Evolutionary conservation across 768 basidiomycete species (phyloP).

Genomic region (Galerina marginata): DNA sequence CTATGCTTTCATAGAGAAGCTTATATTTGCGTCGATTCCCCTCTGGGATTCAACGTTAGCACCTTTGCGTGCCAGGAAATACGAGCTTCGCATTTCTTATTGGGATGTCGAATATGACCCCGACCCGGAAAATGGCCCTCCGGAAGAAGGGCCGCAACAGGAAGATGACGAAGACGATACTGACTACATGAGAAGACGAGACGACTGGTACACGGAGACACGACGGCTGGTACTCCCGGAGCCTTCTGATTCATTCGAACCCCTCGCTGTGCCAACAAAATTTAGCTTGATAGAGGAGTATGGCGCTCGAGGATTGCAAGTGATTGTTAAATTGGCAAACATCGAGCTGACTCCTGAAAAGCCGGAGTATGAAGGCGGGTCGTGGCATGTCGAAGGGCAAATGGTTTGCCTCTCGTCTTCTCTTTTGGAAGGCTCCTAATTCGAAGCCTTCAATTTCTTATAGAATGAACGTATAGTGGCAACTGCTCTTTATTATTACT

Average conservation of each 20-base stretch:
- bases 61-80: constrained; percentile 7
- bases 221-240: constrained; percentile 25
- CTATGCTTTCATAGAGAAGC: constrained; percentile 30
- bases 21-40: constrained; percentile 35
- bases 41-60: constrained; percentile 35
- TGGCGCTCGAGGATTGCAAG: constrained; percentile 26
- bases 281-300: constrained; percentile 16
- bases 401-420: constrained; percentile 10
- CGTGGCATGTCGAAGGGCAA: constrained; percentile 38
- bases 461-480: constrained; percentile 42
- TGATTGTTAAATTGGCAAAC: constrained; percentile 35
- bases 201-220: constrained; percentile 16
- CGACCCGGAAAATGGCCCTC: constrained; percentile 14
- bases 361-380: constrained; percentile 29
- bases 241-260: constrained; percentile 16
- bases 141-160: constrained; percentile 21
- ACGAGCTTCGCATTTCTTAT: constrained; percentile 23
- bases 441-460: neutral
- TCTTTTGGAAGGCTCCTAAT: neutral
- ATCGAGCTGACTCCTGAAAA: constrained; percentile 38
- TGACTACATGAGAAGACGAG: constrained; percentile 15
- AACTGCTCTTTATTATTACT: constrained; percentile 35
- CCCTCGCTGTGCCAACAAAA: neutral
- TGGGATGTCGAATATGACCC: constrained; percentile 17
- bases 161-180: constrained; percentile 22